Conservation (phyloP, 495 filamentous ascomycete genomes). For the Sordaria brevicollis region DNA sequence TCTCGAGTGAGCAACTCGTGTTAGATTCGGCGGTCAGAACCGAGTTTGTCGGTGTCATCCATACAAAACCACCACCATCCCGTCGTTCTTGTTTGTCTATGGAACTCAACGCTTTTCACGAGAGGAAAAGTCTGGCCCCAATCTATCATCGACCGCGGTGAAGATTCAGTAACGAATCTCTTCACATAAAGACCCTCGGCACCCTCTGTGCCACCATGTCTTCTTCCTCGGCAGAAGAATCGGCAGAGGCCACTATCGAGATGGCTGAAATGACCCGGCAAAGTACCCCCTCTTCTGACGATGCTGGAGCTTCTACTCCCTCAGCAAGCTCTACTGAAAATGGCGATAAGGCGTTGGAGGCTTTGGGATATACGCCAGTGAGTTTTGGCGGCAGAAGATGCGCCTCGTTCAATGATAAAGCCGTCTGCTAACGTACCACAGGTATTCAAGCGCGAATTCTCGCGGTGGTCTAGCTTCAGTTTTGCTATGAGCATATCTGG, state of each 20-base stretch:
- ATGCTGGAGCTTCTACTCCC: neutral
- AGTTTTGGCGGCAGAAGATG: neutral
- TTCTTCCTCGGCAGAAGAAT: neutral
- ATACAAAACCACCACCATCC: neutral
- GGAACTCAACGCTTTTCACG: neutral
- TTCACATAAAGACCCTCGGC: neutral
- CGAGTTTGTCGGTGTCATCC: neutral
- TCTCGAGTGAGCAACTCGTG: neutral
- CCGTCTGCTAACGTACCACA: conserved; percentile 1
- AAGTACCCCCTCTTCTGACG: neutral
- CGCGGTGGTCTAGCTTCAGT: conserved; percentile 50
- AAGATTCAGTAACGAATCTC: neutral
- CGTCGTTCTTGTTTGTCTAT: neutral
- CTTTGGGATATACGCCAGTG: conserved; percentile 24
- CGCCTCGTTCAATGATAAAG: neutral
- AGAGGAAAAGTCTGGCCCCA: neutral
- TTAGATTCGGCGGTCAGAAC: neutral
- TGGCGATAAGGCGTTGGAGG: conserved; percentile 22
- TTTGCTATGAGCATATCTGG: conserved; percentile 55
- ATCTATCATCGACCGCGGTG: neutral
- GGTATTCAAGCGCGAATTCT: conserved; percentile 57
- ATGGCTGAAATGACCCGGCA: neutral
- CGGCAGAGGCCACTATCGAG: neutral
- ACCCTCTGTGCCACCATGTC: neutral
- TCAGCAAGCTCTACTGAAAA: conserved; percentile 7